Percentiles rank a stretch among this genome's conserved stretches.
Conservation (phyloP, 768 basidiomycete species). For the Tylopilus felleus region DNA sequence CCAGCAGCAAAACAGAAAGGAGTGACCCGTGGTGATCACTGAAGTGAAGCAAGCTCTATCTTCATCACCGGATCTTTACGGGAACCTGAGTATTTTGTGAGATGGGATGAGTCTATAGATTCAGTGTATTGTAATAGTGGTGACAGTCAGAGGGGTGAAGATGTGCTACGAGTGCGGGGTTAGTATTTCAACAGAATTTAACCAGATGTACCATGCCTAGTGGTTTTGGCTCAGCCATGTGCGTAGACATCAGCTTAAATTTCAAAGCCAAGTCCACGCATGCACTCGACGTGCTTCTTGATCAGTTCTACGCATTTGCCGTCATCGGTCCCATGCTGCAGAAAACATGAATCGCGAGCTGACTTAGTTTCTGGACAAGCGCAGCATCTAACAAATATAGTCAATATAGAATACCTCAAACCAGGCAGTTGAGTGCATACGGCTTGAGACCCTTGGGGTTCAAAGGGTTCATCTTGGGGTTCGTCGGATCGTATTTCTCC, state of each 20-base stretch:
- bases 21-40: not conserved
- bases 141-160: not conserved
- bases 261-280: conserved; percentile 89
- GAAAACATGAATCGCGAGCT: conserved; percentile 91
- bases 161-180: not conserved
- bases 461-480: conserved; percentile 80
- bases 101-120: conserved; percentile 7
- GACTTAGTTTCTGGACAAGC: conserved; percentile 94
- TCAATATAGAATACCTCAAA: not conserved
- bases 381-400: conserved; percentile 65
- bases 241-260: conserved; percentile 36
- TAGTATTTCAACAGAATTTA: not conserved
- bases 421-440: conserved; percentile 44
- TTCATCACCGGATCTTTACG: too few relatives aligned
- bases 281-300: conserved; percentile 81
- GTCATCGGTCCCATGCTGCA: conserved; percentile 61
- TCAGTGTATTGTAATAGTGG: not conserved
- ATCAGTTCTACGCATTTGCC: conserved; percentile 82
- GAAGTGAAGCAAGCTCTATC: not conserved
- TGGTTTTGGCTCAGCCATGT: not conserved
- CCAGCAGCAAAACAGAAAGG: not conserved
- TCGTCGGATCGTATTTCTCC: conserved; percentile 63
- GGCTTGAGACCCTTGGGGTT: conserved; percentile 96
- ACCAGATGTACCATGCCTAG: not conserved
- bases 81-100: conserved; percentile 2